Evolutionary conservation across 371 early-diverging fungal species (phyloP), one percentile per base, ranked within the genome.

Genomic region (Mortierella sp.): DNA sequence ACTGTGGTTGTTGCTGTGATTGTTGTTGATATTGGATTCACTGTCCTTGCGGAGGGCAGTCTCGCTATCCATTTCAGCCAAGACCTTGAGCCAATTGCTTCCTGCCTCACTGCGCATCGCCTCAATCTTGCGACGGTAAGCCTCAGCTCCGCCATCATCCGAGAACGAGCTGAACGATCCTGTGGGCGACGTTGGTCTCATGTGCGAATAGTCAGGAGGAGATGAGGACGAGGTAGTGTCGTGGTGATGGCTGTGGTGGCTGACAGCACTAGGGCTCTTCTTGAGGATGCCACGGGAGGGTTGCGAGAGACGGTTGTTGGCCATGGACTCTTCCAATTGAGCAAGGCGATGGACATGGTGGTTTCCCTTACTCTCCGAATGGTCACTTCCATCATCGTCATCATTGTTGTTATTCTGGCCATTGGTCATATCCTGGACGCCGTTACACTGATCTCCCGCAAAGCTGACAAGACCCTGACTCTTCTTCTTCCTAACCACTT

Each of bases 101-200:
- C 94, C 94, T 2, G 93, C 92, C 80, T 94, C 93, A 70, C 81
- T 89, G 42, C 91, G 88, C 89, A 94, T 91, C 16, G 91, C 90
- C 77, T 94, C 93, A 47, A 94, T 91, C 72, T 88, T 87, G 48
- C 88, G 90, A 71, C 91, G 86, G 80, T 91, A 91, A 0, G 77
- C 87, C 16, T 90, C 91, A n/a, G 84, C 84, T n/a, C 83, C 80
- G 3, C 70, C 72, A 16, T 78, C 82, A 14, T 78, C 82, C 28
- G 72, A 74, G 3, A 72, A 72, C 8, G 77, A 79, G 70, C 44
- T 54, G n/a, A 42, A 48, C 5, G 81, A 79, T 54, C 79, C 81
- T 24, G 44, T 57, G 1, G 73, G 78, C 0, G 86, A 86, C 0
- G 82, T 11, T 3, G 80, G 73, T 13, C 78, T 28, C 57, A 74